Evolutionary conservation across 2,329 filamentous ascomycete genomes (phyloP).

Genomic region (Penicillium griseofulvum): DNA sequence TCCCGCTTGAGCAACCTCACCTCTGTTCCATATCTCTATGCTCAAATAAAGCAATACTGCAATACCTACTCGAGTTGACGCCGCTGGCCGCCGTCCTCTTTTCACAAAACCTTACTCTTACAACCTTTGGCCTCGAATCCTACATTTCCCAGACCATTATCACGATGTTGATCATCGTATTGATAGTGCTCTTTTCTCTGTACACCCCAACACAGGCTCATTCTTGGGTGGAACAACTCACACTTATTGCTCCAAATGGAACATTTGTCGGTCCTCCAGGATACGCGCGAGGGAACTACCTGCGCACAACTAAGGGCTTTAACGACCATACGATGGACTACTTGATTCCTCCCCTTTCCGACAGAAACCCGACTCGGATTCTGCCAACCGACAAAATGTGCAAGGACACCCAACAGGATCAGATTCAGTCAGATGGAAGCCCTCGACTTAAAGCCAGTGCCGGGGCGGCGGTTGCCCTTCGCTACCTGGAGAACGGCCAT

Average conservation of each 20-base stretch:
- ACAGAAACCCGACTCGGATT: conserved; percentile 51
- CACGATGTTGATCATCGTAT: conserved; percentile 5
- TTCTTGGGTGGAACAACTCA: conserved; percentile 78
- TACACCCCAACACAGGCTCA: conserved; percentile 54
- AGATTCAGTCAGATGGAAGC: conserved; percentile 57
- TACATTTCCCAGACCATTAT: not conserved
- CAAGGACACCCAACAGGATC: conserved; percentile 60
- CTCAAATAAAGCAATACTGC: not conserved
- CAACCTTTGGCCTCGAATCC: conserved; percentile 1
- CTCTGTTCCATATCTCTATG: not conserved
- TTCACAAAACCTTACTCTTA: not conserved
- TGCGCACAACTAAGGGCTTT: conserved; percentile 57
- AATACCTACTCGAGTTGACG: conserved; percentile 1
- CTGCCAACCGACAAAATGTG: conserved; percentile 59
- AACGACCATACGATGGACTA: conserved; percentile 59
- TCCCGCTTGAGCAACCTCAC: not conserved
- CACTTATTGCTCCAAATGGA: conserved; percentile 69
- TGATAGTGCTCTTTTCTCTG: conserved; percentile 24
- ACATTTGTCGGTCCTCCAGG: conserved; percentile 68
- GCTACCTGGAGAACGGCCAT: conserved; percentile 74
- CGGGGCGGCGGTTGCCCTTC: conserved; percentile 64
- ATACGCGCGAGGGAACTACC: conserved; percentile 69
- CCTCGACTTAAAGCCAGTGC: conserved; percentile 60
- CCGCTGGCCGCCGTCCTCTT: conserved; percentile 9
- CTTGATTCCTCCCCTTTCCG: conserved; percentile 56